phyloP scores from a whole-genome alignment of 495 filamentous ascomycete species.

The Chaetomium fimeti region DNA sequence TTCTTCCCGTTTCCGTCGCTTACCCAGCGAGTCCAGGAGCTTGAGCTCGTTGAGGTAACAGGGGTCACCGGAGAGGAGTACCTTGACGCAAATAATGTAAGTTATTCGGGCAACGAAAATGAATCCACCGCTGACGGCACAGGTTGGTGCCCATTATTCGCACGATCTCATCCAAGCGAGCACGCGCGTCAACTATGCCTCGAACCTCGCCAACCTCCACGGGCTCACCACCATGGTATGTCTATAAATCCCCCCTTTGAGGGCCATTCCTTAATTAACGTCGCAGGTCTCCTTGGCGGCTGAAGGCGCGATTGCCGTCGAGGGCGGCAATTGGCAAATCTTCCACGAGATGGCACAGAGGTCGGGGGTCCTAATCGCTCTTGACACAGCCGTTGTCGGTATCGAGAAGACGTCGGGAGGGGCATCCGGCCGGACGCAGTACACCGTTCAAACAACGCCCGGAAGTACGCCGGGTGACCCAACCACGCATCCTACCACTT shows the following conservation, averaged over 20 bases:
- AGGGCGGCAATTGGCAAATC: constrained; percentile 93
- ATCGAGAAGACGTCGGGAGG: constrained; percentile 42
- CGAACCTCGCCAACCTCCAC: constrained; percentile 81
- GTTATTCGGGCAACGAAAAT: constrained; percentile 10
- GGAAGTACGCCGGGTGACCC: constrained; percentile 28
- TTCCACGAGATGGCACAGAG: constrained; percentile 75
- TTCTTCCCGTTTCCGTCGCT: constrained; percentile 81
- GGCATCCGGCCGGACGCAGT: constrained; percentile 34
- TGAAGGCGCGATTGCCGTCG: constrained; percentile 73
- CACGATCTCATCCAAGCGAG: constrained; percentile 88
- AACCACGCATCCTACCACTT: constrained; percentile 46
- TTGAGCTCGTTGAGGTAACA: constrained; percentile 64
- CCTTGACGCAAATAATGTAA: constrained; percentile 61
- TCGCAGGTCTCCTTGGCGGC: constrained; percentile 66
- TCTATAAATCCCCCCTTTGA: neutral
- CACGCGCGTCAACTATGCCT: constrained; percentile 93
- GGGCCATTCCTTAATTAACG: constrained; percentile 9
- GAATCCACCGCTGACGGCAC: neutral
- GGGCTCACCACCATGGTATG: constrained; percentile 90
- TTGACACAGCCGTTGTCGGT: constrained; percentile 69
- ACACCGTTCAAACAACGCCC: constrained; percentile 50
- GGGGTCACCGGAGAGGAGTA: constrained; percentile 68
- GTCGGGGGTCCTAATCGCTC: constrained; percentile 56
- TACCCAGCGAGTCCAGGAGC: constrained; percentile 59
- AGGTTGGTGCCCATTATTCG: constrained; percentile 65